A percentile compares a stretch with the other conserved stretches of the same genome.
Evolutionary conservation across 179 eudicot genomes (phyloP).

Genomic region (Actinidia polygama): DNA sequence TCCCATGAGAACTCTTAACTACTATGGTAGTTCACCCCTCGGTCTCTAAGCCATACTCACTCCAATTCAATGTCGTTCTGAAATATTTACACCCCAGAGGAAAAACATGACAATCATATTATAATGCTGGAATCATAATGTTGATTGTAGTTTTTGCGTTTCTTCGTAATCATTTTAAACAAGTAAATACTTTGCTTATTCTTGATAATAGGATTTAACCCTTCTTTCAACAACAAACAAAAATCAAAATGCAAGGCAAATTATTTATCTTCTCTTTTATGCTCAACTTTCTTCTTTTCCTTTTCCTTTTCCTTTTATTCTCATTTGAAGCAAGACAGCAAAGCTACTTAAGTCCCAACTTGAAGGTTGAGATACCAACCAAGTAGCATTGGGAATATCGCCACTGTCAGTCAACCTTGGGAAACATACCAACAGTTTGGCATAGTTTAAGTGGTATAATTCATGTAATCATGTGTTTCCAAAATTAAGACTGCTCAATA

Average conservation of each 20-base stretch:
- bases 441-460: background rate
- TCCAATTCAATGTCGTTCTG: background rate
- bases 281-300: background rate
- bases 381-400: background rate
- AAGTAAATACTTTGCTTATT: background rate
- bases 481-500: background rate
- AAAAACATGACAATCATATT: background rate
- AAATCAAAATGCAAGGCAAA: background rate
- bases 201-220: background rate
- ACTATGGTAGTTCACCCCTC: too few species aligned
- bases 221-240: background rate
- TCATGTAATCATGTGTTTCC: background rate
- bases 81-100: background rate
- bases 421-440: background rate
- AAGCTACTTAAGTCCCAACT: conserved; percentile 1
- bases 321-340: conserved; percentile 7
- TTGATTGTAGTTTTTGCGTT: background rate
- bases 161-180: background rate
- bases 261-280: background rate
- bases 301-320: background rate
- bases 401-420: background rate
- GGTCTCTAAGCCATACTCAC: too few species aligned
- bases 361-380: conserved; percentile 1
- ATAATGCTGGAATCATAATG: background rate
- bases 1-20: too few species aligned